Base-by-base conservation (phyloP, 176 grass and related monocot genomes). In the Saccharum spontaneum region DNA sequence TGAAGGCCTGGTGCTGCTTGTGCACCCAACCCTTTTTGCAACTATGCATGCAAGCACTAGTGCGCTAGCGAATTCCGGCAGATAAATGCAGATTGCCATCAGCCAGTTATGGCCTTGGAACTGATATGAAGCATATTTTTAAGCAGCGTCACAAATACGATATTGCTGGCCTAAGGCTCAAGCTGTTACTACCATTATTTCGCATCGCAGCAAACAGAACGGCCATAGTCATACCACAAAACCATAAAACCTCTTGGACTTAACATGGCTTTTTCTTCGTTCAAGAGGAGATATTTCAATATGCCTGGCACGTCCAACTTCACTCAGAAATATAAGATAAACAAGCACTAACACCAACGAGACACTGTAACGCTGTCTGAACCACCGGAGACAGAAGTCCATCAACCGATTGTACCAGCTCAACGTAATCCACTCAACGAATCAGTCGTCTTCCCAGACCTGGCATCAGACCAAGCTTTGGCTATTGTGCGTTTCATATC, bases 401-500 rank as follows among this genome's bases (percentile, higher is more conserved):
- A 44, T 8, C 62, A 52, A 38, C 39, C 52, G 54, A 45, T 18
- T 22, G 7, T n/a, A 11, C 18, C 71, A 82, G 28, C 70, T 97
- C 86, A 97, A 66, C 73, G 86, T 23, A 89, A 83, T 8, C 73
- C 79, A 44, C 64, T 89, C 55, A 97, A 24, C 22, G 92, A 76
- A 55, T 97, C 90, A 7, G 86, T 63, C 4, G 85, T 64, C 67
- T 98, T 95, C 78, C 87, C 93, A 80, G 89, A 87, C 55, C 93
- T 94, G 37, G 95, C 87, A 79, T 98, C 95, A 28, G 83, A 77
- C 90, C 85, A 90, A 3, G 93, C 89, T 84, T 93, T 90, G 63
- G 89, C 93, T 65, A 98, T 98, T 5, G 91, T 98, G 62, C 87
- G 91, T 83, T 90, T 98, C 95, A 98, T 98, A 14, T 95, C 89